These are phyloP conservation scores for Trichoderma atrobrunneum DNA, from an alignment of 2,329 filamentous ascomycete species.

Conservation along the genomic window DNA sequence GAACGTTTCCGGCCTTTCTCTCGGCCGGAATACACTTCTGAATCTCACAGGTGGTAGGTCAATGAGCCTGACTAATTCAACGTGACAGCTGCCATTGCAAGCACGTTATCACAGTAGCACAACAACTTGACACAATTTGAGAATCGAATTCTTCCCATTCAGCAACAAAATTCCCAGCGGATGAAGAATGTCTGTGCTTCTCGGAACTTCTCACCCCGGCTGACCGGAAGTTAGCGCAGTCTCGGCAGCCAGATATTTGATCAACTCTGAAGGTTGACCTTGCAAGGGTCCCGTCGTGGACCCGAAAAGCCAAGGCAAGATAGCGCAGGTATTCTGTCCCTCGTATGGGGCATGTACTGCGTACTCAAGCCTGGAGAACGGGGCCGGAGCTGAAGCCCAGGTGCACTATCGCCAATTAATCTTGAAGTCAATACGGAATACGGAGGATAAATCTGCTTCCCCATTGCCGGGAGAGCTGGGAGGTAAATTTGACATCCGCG, in stretches of 20 bases:
- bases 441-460: neutral
- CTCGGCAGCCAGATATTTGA: neutral
- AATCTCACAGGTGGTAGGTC: neutral
- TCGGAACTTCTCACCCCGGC: neutral
- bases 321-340: neutral
- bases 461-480: neutral
- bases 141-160: neutral
- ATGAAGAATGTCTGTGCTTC: neutral
- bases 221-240: neutral
- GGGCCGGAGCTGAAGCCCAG: neutral
- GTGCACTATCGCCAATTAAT: neutral
- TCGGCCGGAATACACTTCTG: slow-evolving; percentile 14
- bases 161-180: neutral
- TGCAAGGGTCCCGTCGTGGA: neutral
- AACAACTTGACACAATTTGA: neutral
- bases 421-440: neutral
- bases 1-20: slow-evolving; percentile 17
- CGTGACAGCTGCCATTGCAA: neutral
- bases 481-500: neutral
- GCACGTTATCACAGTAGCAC: neutral
- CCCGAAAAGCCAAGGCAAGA: neutral
- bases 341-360: neutral
- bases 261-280: neutral
- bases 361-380: neutral
- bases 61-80: neutral